Conservation (phyloP, 2,329 filamentous ascomycete genomes). For the Arthrobotrys megalospora region DNA sequence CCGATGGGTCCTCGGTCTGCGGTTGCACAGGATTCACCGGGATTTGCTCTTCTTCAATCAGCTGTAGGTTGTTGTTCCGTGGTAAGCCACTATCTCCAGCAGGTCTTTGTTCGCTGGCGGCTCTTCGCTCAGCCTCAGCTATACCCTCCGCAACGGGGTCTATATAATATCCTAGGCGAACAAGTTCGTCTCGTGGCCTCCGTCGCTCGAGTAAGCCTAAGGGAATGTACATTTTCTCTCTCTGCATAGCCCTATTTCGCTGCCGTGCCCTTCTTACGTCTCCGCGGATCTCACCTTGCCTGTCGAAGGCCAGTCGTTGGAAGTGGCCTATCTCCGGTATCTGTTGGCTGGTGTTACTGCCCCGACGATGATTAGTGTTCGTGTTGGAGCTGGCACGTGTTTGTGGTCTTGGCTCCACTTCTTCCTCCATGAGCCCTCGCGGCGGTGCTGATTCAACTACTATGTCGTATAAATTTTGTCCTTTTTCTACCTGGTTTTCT, state of each 20-base stretch:
- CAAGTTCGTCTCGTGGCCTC: background rate
- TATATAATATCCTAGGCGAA: constrained; percentile 4
- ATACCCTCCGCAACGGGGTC: background rate
- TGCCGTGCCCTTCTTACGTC: background rate
- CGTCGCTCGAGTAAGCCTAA: background rate
- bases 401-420: background rate
- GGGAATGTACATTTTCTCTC: constrained; percentile 3
- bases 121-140: background rate
- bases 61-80: no score
- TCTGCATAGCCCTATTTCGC: constrained; percentile 24
- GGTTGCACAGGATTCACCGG: no score
- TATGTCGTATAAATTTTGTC: constrained; percentile 11
- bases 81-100: background rate
- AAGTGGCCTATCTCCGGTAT: background rate
- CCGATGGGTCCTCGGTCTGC: background rate
- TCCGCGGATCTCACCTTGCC: background rate
- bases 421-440: constrained; percentile 12
- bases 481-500: background rate
- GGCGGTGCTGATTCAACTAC: constrained; percentile 11
- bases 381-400: background rate
- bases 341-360: background rate
- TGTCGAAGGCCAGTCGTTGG: background rate
- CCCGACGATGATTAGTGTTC: background rate
- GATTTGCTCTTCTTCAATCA: no score
- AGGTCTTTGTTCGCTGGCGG: background rate